A percentile compares a stretch with the other conserved stretches of the same genome.
Evolutionary conservation across 1,284 basidiomycete genomes (phyloP).

Genomic region (Marasmius oreades): DNA sequence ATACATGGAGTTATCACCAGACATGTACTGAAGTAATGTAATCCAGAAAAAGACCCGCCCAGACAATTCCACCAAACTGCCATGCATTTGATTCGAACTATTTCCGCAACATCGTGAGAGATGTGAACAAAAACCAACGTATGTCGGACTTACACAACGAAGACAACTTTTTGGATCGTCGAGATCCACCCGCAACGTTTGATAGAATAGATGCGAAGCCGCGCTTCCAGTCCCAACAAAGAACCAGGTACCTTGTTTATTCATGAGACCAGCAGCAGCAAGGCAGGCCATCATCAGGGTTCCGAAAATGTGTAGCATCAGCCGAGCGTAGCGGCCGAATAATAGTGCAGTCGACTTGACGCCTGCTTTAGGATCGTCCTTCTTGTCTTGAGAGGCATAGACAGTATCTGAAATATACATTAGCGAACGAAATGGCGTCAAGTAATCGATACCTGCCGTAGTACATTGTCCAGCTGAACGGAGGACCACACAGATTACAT

Average conservation of each 20-base stretch:
- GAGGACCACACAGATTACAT: too few relatives aligned
- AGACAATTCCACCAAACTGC: neutral
- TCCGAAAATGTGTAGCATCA: neutral
- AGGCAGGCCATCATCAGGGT: neutral
- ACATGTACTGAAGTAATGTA: neutral
- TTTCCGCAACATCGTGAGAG: neutral
- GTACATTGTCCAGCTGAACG: neutral
- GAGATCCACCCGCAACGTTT: neutral
- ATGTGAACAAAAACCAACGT: neutral
- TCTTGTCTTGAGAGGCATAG: slow-evolving; percentile 45
- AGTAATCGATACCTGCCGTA: neutral
- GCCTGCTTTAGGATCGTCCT: slow-evolving; percentile 40
- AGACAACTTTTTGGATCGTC: neutral
- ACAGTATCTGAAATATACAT: slow-evolving; percentile 38
- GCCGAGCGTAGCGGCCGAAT: slow-evolving; percentile 24
- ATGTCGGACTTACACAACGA: neutral
- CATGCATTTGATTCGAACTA: neutral
- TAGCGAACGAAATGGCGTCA: neutral
- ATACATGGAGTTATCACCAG: too few relatives aligned
- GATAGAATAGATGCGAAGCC: neutral
- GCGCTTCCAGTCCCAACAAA: neutral
- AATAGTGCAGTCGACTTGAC: slow-evolving; percentile 45
- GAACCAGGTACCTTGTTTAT: neutral
- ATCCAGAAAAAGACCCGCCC: neutral
- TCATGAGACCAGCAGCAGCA: neutral